Evolutionary conservation across 768 basidiomycete species (phyloP).

Genomic region (Russula lepida): DNA sequence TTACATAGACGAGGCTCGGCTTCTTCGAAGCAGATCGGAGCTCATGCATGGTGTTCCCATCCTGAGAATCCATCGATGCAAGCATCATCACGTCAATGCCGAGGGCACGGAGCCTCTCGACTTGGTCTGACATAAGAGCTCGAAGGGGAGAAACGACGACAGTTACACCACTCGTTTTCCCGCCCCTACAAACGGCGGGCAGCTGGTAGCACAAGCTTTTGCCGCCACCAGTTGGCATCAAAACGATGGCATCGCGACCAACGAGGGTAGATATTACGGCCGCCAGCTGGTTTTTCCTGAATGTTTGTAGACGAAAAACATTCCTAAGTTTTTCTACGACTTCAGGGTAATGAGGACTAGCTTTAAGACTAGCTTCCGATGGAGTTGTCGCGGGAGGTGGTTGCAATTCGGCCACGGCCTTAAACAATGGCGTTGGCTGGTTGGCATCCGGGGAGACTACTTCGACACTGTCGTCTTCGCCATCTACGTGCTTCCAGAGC

Average conservation of each 20-base stretch:
- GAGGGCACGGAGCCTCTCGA: constrained; percentile 52
- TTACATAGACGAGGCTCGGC: constrained; percentile 75
- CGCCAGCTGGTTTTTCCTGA: constrained; percentile 80
- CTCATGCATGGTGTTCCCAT: constrained; percentile 30
- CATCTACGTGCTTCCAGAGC: constrained; percentile 41
- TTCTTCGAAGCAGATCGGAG: constrained; percentile 40
- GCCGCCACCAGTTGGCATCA: constrained; percentile 95
- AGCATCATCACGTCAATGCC: constrained; percentile 53
- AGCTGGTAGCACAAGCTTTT: constrained; percentile 87
- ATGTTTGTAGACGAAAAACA: constrained; percentile 56
- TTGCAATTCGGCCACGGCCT: background rate
- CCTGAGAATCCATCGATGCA: constrained; percentile 31
- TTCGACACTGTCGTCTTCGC: constrained; percentile 24
- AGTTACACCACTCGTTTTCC: constrained; percentile 71
- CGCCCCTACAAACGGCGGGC: constrained; percentile 72
- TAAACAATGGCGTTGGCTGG: background rate
- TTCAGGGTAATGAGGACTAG: constrained; percentile 37
- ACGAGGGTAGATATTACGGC: constrained; percentile 74
- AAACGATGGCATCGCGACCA: constrained; percentile 83
- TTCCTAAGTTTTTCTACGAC: constrained; percentile 43
- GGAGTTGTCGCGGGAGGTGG: constrained; percentile 5
- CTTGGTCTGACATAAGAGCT: constrained; percentile 87
- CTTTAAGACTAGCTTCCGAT: constrained; percentile 4
- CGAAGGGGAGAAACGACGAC: constrained; percentile 86
- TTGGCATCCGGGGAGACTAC: constrained; percentile 7